These are phyloP conservation scores for Orobanche coerulescens DNA, from an alignment of 257 asterid species.

Conservation along the genomic window DNA sequence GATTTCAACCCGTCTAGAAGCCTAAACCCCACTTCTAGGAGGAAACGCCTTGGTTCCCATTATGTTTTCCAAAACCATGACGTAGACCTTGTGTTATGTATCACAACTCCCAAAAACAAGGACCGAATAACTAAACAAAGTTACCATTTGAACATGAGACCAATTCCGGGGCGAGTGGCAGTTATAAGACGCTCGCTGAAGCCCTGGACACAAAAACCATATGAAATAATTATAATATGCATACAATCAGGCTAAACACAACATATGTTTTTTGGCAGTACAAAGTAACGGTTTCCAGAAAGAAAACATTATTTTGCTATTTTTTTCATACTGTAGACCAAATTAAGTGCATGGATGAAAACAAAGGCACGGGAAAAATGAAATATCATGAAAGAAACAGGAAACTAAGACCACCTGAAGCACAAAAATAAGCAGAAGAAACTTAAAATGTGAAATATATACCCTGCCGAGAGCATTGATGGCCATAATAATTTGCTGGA, in stretches of 20 bases:
- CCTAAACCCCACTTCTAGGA: too few species aligned
- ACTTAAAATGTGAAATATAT: conserved; percentile 9
- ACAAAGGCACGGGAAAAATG: neutral
- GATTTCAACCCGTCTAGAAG: too few species aligned
- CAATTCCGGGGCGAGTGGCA: conserved; percentile 88
- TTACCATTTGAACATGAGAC: conserved; percentile 61
- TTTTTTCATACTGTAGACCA: neutral
- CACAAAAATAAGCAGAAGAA: conserved; percentile 10
- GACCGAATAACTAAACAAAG: neutral
- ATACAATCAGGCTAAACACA: neutral
- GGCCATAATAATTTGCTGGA: conserved; percentile 81
- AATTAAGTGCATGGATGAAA: neutral
- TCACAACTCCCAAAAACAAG: neutral
- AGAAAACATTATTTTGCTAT: neutral
- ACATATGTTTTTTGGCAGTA: neutral
- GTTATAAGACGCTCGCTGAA: conserved; percentile 89
- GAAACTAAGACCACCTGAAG: conserved; percentile 10
- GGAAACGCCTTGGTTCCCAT: too few species aligned
- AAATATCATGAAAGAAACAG: neutral
- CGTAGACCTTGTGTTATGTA: conserved; percentile 6
- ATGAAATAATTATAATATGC: neutral
- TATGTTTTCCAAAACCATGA: too few species aligned
- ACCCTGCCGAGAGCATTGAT: conserved; percentile 99
- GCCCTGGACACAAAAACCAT: conserved; percentile 51
- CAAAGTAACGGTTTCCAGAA: neutral